Evolutionary conservation across 495 filamentous ascomycete species (phyloP).

Genomic region (Talaromyces proteolyticus): DNA sequence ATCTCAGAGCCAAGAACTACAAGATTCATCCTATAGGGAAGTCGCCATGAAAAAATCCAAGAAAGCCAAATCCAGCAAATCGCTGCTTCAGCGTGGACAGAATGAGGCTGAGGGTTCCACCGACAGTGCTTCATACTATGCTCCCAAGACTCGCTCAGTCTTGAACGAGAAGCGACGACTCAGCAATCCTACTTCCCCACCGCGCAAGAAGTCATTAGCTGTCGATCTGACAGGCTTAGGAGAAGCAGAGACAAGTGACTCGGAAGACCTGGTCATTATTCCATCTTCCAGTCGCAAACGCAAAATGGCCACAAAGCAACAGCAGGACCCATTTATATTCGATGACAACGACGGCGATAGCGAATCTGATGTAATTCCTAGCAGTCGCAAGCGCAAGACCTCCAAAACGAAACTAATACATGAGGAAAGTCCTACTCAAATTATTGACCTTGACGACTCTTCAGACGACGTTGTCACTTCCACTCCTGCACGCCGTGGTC

Average conservation of each 20-base stretch:
- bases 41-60: not conserved
- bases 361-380: not conserved
- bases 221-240: not conserved
- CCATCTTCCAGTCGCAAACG: constrained; percentile 21
- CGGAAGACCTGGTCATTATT: constrained; percentile 16
- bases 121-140: not conserved
- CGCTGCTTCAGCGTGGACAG: not conserved
- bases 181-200: constrained; percentile 7
- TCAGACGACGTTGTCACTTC: constrained; percentile 20
- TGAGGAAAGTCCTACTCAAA: not conserved
- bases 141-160: constrained; percentile 1
- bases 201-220: constrained; percentile 13
- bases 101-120: not conserved
- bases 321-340: not conserved
- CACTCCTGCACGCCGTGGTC: constrained; percentile 19
- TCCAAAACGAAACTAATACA: not conserved
- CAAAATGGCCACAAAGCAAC: constrained; percentile 18
- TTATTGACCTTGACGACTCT: constrained; percentile 16
- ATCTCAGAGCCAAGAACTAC: not conserved
- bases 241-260: constrained; percentile 21
- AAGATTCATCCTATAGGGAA: too few species aligned
- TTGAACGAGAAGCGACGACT: constrained; percentile 1
- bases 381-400: not conserved
- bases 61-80: not conserved
- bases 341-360: constrained; percentile 5